These are phyloP conservation scores for Alternaria incomplexa DNA, from an alignment of 2,329 filamentous ascomycete genomes.

Conservation along the genomic window DNA sequence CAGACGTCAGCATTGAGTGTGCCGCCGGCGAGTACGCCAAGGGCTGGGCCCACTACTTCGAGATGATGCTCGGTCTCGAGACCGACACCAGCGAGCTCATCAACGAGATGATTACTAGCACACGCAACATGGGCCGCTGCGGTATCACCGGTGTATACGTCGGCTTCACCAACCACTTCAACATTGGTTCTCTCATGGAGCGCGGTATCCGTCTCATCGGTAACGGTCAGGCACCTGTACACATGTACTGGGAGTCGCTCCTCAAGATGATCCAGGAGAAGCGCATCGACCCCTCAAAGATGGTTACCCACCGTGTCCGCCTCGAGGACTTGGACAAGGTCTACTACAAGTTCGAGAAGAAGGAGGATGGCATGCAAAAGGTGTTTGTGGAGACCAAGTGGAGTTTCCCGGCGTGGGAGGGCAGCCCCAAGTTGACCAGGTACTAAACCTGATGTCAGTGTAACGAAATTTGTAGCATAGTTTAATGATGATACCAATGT, in stretches of 20 bases:
- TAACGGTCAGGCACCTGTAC: slow-evolving; percentile 74
- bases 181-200: slow-evolving; percentile 84
- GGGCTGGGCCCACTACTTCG: slow-evolving; percentile 66
- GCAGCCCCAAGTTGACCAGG: slow-evolving; percentile 59
- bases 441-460: slow-evolving; percentile 29
- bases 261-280: slow-evolving; percentile 70
- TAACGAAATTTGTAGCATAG: not conserved
- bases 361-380: slow-evolving; percentile 79
- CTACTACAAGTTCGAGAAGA: slow-evolving; percentile 71
- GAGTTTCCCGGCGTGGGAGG: slow-evolving; percentile 58
- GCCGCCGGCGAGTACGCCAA: slow-evolving; percentile 69
- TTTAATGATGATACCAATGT: slow-evolving; percentile 2
- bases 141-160: slow-evolving; percentile 78
- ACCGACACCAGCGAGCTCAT: slow-evolving; percentile 83
- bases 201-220: slow-evolving; percentile 80
- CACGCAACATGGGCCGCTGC: slow-evolving; percentile 73
- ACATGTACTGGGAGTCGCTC: slow-evolving; percentile 84
- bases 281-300: slow-evolving; percentile 75
- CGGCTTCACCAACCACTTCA: slow-evolving; percentile 78
- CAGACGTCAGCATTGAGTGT: slow-evolving; percentile 76
- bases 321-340: slow-evolving; percentile 59
- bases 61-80: slow-evolving; percentile 70
- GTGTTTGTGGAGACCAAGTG: slow-evolving; percentile 70
- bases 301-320: slow-evolving; percentile 77
- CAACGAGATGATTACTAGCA: slow-evolving; percentile 80